Conservation (phyloP, 2,329 filamentous ascomycete genomes). For the Zasmidium angulare region DNA sequence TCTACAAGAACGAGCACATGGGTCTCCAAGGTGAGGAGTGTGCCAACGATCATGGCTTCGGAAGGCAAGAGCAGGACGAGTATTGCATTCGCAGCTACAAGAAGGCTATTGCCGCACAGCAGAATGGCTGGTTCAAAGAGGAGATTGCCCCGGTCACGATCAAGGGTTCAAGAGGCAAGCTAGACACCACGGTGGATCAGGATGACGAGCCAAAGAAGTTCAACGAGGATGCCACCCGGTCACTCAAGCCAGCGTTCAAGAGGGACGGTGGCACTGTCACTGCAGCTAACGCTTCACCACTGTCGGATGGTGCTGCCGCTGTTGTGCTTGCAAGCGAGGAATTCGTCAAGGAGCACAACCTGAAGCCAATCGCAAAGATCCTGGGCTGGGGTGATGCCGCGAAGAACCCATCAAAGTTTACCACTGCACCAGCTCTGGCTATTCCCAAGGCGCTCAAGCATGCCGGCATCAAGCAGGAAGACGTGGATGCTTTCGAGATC, state of each 20-base stretch:
- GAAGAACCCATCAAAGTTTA: conserved; percentile 91
- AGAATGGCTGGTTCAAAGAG: conserved; percentile 73
- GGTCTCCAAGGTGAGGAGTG: conserved; percentile 91
- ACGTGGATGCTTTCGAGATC: conserved; percentile 95
- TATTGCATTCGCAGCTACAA: conserved; percentile 96
- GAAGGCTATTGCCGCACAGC: conserved; percentile 83
- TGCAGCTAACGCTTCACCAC: conserved; percentile 90
- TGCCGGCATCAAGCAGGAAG: conserved; percentile 73
- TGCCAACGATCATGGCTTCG: conserved; percentile 76
- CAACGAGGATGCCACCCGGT: conserved; percentile 52
- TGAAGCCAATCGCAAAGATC: conserved; percentile 94
- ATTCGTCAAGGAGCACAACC: conserved; percentile 84
- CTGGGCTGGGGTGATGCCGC: conserved; percentile 96
- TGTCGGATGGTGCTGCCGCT: conserved; percentile 92
- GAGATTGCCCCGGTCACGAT: conserved; percentile 93
- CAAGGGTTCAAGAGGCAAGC: conserved; percentile 86
- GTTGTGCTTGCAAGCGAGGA: conserved; percentile 91
- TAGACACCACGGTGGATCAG: conserved; percentile 71
- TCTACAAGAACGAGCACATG: conserved; percentile 97
- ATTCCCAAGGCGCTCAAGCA: conserved; percentile 98
- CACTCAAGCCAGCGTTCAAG: conserved; percentile 72
- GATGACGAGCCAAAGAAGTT: conserved; percentile 96
- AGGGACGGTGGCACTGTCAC: conserved; percentile 80
- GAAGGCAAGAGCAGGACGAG: conserved; percentile 83
- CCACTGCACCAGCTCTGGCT: conserved; percentile 85